Conservation (phyloP, 2,329 filamentous ascomycete species). For the Emericellopsis atlantica region DNA sequence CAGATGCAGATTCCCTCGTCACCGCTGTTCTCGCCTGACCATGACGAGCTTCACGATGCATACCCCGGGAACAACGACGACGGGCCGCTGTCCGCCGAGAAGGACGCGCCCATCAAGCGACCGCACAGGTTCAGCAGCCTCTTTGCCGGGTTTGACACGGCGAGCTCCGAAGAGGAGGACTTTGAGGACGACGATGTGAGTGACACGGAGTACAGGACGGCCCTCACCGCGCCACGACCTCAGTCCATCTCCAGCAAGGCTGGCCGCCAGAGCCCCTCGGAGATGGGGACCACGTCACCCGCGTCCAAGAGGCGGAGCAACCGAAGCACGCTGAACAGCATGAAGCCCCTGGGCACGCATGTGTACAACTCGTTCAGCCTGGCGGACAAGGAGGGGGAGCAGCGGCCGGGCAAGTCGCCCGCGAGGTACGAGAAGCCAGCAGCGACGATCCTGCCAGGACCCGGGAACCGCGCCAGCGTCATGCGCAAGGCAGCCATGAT, state of each 20-base stretch:
- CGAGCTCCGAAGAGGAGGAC: conserved; percentile 53
- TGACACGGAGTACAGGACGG: conserved; percentile 56
- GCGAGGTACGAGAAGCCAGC: background rate
- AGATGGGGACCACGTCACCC: conserved; percentile 25
- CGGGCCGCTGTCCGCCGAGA: conserved; percentile 51
- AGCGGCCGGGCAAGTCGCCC: background rate
- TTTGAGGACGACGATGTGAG: conserved; percentile 48
- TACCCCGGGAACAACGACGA: conserved; percentile 76
- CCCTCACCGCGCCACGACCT: conserved; percentile 50
- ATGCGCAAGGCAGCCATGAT: conserved; percentile 74
- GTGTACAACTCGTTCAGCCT: conserved; percentile 30
- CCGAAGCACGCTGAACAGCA: conserved; percentile 10
- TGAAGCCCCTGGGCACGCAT: conserved; percentile 25
- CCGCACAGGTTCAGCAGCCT: conserved; percentile 70
- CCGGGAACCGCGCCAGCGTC: conserved; percentile 38
- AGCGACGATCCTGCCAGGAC: conserved; percentile 8
- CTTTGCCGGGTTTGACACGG: conserved; percentile 73
- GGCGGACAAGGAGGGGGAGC: conserved; percentile 9
- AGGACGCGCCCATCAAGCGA: conserved; percentile 44
- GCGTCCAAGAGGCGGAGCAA: conserved; percentile 17
- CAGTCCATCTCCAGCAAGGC: conserved; percentile 22
- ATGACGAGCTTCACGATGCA: conserved; percentile 39
- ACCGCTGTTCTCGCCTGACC: conserved; percentile 23
- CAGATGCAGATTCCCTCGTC: conserved; percentile 28
- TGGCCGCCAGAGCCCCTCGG: conserved; percentile 28